Percentiles rank a stretch among this genome's conserved stretches.
phyloP scores from a whole-genome alignment of 441 rosid genomes.

The Populus hybrid region DNA sequence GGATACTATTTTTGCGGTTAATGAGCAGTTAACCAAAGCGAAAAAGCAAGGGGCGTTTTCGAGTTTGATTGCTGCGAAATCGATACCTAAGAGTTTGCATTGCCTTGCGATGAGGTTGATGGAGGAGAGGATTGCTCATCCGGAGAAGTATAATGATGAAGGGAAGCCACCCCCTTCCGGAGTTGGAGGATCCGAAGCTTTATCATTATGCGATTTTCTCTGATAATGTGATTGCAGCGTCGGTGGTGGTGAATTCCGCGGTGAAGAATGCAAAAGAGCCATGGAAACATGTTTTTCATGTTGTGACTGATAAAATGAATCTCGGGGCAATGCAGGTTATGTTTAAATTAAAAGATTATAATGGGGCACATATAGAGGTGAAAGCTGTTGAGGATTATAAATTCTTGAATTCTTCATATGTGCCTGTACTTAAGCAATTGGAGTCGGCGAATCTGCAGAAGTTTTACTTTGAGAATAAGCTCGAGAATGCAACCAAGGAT shows the following conservation, averaged over 20 bases:
- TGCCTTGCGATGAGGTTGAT: slow-evolving; percentile 90
- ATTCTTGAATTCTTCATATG: slow-evolving; percentile 88
- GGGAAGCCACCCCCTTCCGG: slow-evolving; percentile 58
- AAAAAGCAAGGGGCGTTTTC: slow-evolving; percentile 95
- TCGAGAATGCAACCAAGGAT: slow-evolving; percentile 92
- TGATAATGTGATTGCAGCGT: no score
- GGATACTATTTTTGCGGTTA: slow-evolving; percentile 55
- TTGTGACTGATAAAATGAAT: no score
- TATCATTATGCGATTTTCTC: no score
- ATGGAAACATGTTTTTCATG: no score
- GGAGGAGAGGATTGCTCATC: slow-evolving; percentile 90
- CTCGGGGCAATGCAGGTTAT: no score
- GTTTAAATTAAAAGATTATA: slow-evolving; percentile 21
- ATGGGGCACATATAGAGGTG: slow-evolving; percentile 89
- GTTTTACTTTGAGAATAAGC: slow-evolving; percentile 94
- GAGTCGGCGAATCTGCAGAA: slow-evolving; percentile 87
- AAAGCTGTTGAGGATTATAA: slow-evolving; percentile 93
- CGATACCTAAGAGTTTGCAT: slow-evolving; percentile 87
- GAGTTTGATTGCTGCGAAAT: slow-evolving; percentile 89
- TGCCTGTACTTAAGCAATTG: slow-evolving; percentile 81
- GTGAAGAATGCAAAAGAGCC: no score
- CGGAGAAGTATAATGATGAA: slow-evolving; percentile 71
- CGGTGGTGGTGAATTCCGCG: no score
- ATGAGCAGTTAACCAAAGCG: slow-evolving; percentile 79
- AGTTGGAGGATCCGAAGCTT: slow-evolving; percentile 70